A percentile compares a stretch with the other conserved stretches of the same genome.
phyloP scores from a whole-genome alignment of 495 filamentous ascomycete genomes.

The Parachaetomium inaequale region DNA sequence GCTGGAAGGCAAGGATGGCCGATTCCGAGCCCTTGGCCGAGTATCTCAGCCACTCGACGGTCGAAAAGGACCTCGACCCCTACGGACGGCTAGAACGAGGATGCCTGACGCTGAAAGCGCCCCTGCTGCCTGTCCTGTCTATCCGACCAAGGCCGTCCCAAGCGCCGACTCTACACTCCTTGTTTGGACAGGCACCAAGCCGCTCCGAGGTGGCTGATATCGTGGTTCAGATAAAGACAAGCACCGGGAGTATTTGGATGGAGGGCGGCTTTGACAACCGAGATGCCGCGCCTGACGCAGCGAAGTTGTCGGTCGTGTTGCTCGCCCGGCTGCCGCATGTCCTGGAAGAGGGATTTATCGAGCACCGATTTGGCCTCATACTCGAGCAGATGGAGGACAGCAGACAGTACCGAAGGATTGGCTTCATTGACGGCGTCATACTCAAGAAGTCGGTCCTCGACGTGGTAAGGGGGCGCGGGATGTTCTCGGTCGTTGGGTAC shows the following conservation, averaged over 20 bases:
- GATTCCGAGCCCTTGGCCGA: constrained; percentile 25
- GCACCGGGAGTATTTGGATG: constrained; percentile 14
- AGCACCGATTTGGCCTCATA: constrained; percentile 28
- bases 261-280: constrained; percentile 24
- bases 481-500: constrained; percentile 15
- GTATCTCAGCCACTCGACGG: constrained; percentile 7
- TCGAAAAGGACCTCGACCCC: constrained; percentile 3
- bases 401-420: constrained; percentile 17
- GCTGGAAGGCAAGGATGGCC: constrained; percentile 17
- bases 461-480: neutral
- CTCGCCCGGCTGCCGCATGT: constrained; percentile 24
- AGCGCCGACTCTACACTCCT: constrained; percentile 2
- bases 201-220: constrained; percentile 17
- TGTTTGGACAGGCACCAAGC: constrained; percentile 16
- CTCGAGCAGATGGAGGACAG: constrained; percentile 7
- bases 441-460: constrained; percentile 5
- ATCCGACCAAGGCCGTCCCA: constrained; percentile 2
- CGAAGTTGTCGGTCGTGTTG: constrained; percentile 17
- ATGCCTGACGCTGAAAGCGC: constrained; percentile 14
- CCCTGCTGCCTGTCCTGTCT: constrained; percentile 14
- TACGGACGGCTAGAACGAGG: constrained; percentile 8
- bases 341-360: constrained; percentile 22
- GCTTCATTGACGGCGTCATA: constrained; percentile 27
- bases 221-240: constrained; percentile 9
- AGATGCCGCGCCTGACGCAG: neutral